A percentile compares a stretch with the other conserved stretches of the same genome.
Conservation (phyloP, 1,284 basidiomycete genomes). For the Irpex sp. region DNA sequence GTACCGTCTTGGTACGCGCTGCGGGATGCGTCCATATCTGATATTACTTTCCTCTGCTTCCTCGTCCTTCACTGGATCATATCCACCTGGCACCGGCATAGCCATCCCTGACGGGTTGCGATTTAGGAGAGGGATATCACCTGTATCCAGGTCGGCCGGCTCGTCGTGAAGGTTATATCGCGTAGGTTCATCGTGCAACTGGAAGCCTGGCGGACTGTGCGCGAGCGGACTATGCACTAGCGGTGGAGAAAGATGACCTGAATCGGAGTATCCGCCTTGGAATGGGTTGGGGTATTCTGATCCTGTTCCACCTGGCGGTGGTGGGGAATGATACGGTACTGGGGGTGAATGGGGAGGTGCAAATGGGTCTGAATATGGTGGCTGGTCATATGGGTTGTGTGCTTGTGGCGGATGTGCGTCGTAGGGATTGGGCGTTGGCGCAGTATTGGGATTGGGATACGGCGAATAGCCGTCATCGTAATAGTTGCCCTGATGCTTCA, state of each 20-base stretch:
- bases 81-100: conserved; percentile 37
- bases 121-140: conserved; percentile 60
- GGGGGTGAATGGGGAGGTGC: conserved; percentile 15
- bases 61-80: conserved; percentile 35
- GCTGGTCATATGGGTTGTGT: conserved; percentile 31
- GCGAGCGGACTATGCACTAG: conserved; percentile 7
- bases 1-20: conserved; percentile 79
- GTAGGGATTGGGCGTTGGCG: conserved; percentile 19
- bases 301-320: conserved; percentile 4
- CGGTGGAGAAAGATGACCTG: conserved; percentile 5
- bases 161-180: conserved; percentile 9
- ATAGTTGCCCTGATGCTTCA: conserved; percentile 11
- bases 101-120: conserved; percentile 32
- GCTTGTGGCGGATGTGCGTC: conserved; percentile 17
- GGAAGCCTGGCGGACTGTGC: conserved; percentile 14
- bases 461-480: conserved; percentile 27
- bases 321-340: conserved; percentile 8
- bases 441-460: conserved; percentile 18
- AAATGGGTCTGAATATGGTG: conserved; percentile 23
- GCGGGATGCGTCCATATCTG: conserved; percentile 81
- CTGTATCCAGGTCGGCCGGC: conserved; percentile 33
- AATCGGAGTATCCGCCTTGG: conserved; percentile 7
- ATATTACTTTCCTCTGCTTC: conserved; percentile 48
- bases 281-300: conserved; percentile 8
- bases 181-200: conserved; percentile 3